These are phyloP conservation scores for Zarea fungicola DNA, from an alignment of 2,329 filamentous ascomycete species.

Conservation along the genomic window DNA sequence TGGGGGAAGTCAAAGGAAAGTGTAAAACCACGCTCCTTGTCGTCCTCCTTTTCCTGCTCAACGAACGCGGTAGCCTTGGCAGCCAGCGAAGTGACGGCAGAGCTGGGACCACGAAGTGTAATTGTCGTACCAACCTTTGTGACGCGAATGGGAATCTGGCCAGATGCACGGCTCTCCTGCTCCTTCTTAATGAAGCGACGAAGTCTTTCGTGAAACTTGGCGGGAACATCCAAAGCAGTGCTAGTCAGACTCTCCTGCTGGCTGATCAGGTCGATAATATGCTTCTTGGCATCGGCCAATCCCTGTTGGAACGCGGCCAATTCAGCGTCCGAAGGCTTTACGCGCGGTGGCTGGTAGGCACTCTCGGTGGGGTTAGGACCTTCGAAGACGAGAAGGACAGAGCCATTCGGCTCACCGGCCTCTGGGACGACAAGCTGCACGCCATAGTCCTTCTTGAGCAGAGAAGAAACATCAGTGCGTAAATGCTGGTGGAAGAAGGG, in stretches of 20 bases:
- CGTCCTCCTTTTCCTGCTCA: constrained; percentile 82
- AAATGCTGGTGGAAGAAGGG: constrained; percentile 75
- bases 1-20: constrained; percentile 89
- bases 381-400: constrained; percentile 71
- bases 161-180: constrained; percentile 50
- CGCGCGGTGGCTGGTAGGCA: constrained; percentile 50
- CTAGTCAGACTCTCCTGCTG: constrained; percentile 52
- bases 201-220: constrained; percentile 60
- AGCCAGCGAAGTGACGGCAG: constrained; percentile 65
- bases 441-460: constrained; percentile 62
- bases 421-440: constrained; percentile 71
- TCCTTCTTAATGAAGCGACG: constrained; percentile 60
- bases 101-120: constrained; percentile 70
- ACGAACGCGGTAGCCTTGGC: constrained; percentile 74
- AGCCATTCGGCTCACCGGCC: constrained; percentile 50
- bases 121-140: constrained; percentile 56
- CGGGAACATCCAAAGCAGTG: constrained; percentile 51
- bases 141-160: constrained; percentile 57
- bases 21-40: constrained; percentile 87
- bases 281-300: constrained; percentile 50
- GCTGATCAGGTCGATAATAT: constrained; percentile 53
- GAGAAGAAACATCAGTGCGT: constrained; percentile 56
- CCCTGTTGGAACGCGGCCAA: constrained; percentile 49
- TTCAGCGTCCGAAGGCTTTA: constrained; percentile 46
- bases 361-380: constrained; percentile 46